Conservation (phyloP, 257 asterid species). For the Jaltomata sinuosa region DNA sequence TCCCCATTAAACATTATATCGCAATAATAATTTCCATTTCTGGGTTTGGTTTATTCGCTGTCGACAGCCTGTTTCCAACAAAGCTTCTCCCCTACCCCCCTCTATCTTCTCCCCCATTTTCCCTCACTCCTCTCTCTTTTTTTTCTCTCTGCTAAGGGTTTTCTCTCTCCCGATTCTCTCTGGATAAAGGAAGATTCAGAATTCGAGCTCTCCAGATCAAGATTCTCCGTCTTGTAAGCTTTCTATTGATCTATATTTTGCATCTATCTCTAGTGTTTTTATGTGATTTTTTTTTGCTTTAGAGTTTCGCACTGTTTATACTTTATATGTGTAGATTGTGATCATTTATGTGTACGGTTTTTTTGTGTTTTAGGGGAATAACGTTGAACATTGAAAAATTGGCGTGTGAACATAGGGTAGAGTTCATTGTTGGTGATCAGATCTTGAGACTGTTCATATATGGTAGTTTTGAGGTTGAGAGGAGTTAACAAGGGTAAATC, state of each 20-base stretch:
- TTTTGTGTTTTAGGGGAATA: neutral
- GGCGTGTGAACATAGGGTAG: neutral
- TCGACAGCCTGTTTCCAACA: slow-evolving; percentile 93
- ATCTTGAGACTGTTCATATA: neutral
- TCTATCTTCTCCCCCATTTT: slow-evolving; percentile 16
- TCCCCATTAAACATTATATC: neutral
- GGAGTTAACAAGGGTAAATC: neutral
- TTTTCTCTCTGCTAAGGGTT: slow-evolving; percentile 26
- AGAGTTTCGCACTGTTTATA: neutral
- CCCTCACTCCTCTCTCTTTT: slow-evolving; percentile 15
- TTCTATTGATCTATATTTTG: slow-evolving; percentile 17
- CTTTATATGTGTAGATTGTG: neutral
- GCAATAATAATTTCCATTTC: neutral
- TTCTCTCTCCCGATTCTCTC: slow-evolving; percentile 5
- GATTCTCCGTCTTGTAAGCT: slow-evolving; percentile 26
- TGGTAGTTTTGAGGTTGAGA: slow-evolving; percentile 20
- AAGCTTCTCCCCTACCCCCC: slow-evolving; percentile 17
- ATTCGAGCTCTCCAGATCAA: slow-evolving; percentile 29
- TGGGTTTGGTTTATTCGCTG: slow-evolving; percentile 54
- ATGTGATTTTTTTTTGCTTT: neutral
- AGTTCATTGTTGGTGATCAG: neutral
- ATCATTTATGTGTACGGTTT: neutral
- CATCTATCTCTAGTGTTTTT: neutral
- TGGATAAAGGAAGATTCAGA: slow-evolving; percentile 1
- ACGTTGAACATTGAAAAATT: neutral